A percentile compares a stretch with the other conserved stretches of the same genome.
phyloP scores from a whole-genome alignment of 129 eudicot species.

The Lonicera japonica region DNA sequence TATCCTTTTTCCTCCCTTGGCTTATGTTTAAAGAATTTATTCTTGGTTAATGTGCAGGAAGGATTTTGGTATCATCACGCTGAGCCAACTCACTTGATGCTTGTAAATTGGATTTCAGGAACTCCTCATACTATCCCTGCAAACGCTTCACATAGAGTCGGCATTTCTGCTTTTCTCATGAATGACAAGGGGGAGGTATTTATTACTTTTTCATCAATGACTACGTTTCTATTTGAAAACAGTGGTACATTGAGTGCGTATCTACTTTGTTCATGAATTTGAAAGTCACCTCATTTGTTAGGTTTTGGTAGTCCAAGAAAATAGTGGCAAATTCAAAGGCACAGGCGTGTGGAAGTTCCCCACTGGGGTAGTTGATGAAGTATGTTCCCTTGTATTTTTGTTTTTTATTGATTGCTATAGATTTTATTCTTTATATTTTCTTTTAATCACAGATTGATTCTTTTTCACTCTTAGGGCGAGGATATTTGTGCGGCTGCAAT shows the following conservation, averaged over 20 bases:
- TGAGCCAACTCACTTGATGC: constrained; percentile 55
- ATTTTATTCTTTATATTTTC: neutral
- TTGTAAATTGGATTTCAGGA: constrained; percentile 50
- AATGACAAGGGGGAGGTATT: constrained; percentile 39
- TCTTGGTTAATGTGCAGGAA: constrained; percentile 25
- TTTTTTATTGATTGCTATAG: neutral
- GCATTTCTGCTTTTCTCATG: constrained; percentile 43
- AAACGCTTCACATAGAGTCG: constrained; percentile 60
- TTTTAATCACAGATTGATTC: constrained; percentile 1
- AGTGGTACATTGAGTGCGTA: neutral
- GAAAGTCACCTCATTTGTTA: constrained; percentile 6
- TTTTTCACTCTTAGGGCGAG: constrained; percentile 39
- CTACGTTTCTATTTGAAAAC: neutral
- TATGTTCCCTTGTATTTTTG: neutral
- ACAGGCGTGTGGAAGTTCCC: constrained; percentile 53
- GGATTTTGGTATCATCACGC: constrained; percentile 81
- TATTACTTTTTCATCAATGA: neutral
- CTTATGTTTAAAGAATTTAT: neutral
- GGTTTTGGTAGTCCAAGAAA: constrained; percentile 65
- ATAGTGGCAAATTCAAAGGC: constrained; percentile 40
- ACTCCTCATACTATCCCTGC: constrained; percentile 41
- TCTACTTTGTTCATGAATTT: constrained; percentile 11
- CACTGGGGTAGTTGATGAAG: constrained; percentile 56
- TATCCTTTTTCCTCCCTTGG: neutral
- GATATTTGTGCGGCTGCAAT: constrained; percentile 46